phyloP scores from a whole-genome alignment of 2,329 filamentous ascomycete genomes.

The Monosporascus sp. region DNA sequence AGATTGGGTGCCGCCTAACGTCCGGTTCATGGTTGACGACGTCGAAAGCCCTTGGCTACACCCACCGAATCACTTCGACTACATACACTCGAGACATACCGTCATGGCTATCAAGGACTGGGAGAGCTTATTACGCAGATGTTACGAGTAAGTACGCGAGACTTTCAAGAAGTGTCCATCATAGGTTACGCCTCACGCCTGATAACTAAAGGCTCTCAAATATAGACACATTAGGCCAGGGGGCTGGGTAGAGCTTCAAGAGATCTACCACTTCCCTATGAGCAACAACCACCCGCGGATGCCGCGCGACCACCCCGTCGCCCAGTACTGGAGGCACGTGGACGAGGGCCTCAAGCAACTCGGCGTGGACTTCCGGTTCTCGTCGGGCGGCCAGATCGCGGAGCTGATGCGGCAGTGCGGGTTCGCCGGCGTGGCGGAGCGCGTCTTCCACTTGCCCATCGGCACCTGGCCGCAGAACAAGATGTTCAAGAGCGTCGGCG shows the following conservation, averaged over 20 bases:
- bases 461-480: conserved; percentile 50
- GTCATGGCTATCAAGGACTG: conserved; percentile 53
- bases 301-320: conserved; percentile 34
- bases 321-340: conserved; percentile 43
- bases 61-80: conserved; percentile 51
- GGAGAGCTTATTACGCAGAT: conserved; percentile 41
- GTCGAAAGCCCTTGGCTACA: conserved; percentile 53
- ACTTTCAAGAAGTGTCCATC: background rate
- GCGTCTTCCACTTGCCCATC: conserved; percentile 46
- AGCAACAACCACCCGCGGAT: conserved; percentile 35
- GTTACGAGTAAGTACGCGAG: conserved; percentile 37
- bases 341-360: conserved; percentile 37
- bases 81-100: conserved; percentile 54
- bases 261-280: conserved; percentile 45
- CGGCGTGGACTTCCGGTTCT: conserved; percentile 42
- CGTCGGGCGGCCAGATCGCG: conserved; percentile 35
- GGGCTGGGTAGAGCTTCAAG: conserved; percentile 51
- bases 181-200: background rate
- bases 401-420: conserved; percentile 44
- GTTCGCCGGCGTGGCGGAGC: conserved; percentile 46
- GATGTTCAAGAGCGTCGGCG: conserved; percentile 44
- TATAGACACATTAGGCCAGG: conserved; percentile 46
- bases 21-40: conserved; percentile 46
- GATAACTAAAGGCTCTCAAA: background rate
- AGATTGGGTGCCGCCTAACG: conserved; percentile 34